A percentile compares a stretch with the other conserved stretches of the same genome.
Conservation (phyloP, 1,284 basidiomycete species). For the Fomitopsis palustris region DNA sequence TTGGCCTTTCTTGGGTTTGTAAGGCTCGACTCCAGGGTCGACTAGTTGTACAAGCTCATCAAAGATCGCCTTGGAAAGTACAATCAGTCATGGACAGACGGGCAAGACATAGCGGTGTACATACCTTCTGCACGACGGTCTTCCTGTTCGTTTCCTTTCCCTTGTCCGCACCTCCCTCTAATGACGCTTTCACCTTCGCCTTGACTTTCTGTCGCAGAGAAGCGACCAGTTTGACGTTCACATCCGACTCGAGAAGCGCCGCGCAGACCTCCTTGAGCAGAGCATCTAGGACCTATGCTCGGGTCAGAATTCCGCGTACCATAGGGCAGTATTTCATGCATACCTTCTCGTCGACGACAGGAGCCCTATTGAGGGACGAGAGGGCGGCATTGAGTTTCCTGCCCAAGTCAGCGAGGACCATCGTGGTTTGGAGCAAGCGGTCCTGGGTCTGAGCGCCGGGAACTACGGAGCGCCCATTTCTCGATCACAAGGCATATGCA, state of each 20-base stretch:
- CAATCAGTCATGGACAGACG: conserved; percentile 5
- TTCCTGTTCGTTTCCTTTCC: conserved; percentile 81
- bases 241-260: conserved; percentile 94
- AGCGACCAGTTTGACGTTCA: conserved; percentile 96
- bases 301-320: conserved; percentile 11
- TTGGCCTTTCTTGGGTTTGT: conserved; percentile 96
- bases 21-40: conserved; percentile 91
- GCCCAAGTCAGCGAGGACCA: conserved; percentile 97
- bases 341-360: conserved; percentile 89
- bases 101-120: conserved; percentile 9
- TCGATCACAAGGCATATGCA: neutral
- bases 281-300: conserved; percentile 80
- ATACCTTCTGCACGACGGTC: conserved; percentile 86
- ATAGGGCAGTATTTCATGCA: conserved; percentile 2
- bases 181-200: conserved; percentile 73
- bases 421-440: conserved; percentile 35
- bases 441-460: neutral
- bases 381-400: conserved; percentile 92
- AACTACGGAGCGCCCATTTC: neutral
- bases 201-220: conserved; percentile 88
- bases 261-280: conserved; percentile 94
- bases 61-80: conserved; percentile 77
- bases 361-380: conserved; percentile 83
- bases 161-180: conserved; percentile 74
- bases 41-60: conserved; percentile 96